phyloP scores from a whole-genome alignment of 1,284 basidiomycete genomes.

The Phellopilus nigrolimitatus region DNA sequence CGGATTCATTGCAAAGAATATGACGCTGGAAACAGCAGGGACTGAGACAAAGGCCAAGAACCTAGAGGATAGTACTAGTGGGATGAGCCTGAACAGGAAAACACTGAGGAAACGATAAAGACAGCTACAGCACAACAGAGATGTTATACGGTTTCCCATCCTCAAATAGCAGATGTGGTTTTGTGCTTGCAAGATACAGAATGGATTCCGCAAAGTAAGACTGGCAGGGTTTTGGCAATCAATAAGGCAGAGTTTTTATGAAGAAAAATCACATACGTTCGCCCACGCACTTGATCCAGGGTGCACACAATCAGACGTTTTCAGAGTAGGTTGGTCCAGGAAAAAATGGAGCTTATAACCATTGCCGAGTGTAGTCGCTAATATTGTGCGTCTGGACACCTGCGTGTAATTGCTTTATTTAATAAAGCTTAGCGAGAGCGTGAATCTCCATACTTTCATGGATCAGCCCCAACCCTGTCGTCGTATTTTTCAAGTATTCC shows the following conservation, averaged over 20 bases:
- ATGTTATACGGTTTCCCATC: slow-evolving; percentile 12
- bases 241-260: background rate
- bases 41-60: too few species aligned
- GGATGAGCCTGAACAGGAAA: too few species aligned
- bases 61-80: too few species aligned
- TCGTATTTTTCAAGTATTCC: slow-evolving; percentile 16
- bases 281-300: slow-evolving; percentile 7
- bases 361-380: slow-evolving; percentile 21
- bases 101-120: too few species aligned
- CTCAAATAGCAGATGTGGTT: slow-evolving; percentile 22
- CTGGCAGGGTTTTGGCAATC: background rate
- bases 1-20: too few species aligned
- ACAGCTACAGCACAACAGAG: too few species aligned
- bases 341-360: slow-evolving; percentile 21
- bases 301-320: background rate
- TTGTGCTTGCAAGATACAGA: slow-evolving; percentile 23
- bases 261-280: slow-evolving; percentile 2
- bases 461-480: slow-evolving; percentile 25
- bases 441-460: slow-evolving; percentile 25
- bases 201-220: slow-evolving; percentile 24
- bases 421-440: background rate
- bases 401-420: too few species aligned
- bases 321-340: background rate
- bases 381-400: slow-evolving; percentile 21
- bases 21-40: too few species aligned